phyloP scores from a whole-genome alignment of 108 stramenopile genomes.

The Nitzschia palea region DNA sequence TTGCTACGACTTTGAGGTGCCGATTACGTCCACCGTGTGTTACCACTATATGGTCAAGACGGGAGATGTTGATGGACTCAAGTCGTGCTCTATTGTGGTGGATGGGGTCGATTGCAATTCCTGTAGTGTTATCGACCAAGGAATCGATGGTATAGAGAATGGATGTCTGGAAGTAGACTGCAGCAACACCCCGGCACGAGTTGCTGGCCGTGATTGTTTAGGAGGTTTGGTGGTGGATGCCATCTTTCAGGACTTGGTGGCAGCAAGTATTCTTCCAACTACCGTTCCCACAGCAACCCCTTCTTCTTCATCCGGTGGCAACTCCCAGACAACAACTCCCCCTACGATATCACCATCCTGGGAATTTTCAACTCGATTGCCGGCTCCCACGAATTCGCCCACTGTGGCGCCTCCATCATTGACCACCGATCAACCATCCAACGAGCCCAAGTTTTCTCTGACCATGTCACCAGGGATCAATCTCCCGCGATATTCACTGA shows the following conservation, averaged over 20 bases:
- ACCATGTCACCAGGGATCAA: no score
- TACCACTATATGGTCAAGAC: background rate
- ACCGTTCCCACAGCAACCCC: background rate
- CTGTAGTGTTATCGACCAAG: background rate
- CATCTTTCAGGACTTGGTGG: background rate
- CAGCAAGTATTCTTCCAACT: background rate
- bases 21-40: background rate
- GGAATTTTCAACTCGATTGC: no score
- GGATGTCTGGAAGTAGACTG: conserved; percentile 1
- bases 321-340: background rate
- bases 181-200: background rate
- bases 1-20: background rate
- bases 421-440: no score
- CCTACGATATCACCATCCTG: no score
- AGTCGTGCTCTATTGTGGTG: background rate
- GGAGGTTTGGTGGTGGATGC: conserved; percentile 1
- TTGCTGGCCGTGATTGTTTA: background rate
- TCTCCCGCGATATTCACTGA: no score
- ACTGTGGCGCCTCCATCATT: background rate
- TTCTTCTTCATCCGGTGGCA: background rate
- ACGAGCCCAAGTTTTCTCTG: no score
- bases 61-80: background rate
- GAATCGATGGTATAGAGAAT: background rate
- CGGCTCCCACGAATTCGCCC: background rate
- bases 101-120: background rate